Conservation (phyloP, 768 basidiomycete genomes). For the button mushroom (Agaricus bisporus) region DNA sequence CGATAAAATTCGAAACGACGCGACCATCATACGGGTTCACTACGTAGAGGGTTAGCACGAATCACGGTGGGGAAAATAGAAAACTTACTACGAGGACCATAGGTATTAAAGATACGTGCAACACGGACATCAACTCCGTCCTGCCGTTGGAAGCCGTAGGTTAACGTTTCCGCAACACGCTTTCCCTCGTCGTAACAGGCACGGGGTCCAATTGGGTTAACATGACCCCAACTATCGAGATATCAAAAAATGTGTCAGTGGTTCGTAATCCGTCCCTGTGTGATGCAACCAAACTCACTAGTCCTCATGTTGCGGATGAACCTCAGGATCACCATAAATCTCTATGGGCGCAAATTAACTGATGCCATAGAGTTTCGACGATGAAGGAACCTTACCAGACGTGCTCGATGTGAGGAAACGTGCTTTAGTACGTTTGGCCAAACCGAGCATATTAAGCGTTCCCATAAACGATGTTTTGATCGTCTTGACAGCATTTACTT, state of each 20-base stretch:
- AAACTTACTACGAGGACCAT: conserved; percentile 73
- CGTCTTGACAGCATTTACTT: conserved; percentile 97
- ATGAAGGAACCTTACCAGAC: conserved; percentile 51
- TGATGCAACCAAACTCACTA: conserved; percentile 51
- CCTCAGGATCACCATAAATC: conserved; percentile 97
- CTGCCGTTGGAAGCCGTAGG: conserved; percentile 93
- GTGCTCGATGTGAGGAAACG: conserved; percentile 95
- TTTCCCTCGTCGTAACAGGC: conserved; percentile 99
- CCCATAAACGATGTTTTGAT: conserved; percentile 99
- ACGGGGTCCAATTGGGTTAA: conserved; percentile 96
- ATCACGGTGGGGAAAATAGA: conserved; percentile 19
- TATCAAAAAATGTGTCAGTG: conserved; percentile 14
- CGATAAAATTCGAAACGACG: conserved; percentile 98
- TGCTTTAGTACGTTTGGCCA: conserved; percentile 96
- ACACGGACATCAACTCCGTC: conserved; percentile 95
- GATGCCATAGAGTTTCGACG: not conserved
- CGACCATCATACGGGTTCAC: conserved; percentile 98
- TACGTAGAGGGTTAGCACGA: conserved; percentile 18
- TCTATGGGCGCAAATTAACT: conserved; percentile 37
- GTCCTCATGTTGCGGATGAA: conserved; percentile 94
- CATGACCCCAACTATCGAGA: conserved; percentile 81
- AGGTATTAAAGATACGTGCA: conserved; percentile 98
- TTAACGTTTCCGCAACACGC: conserved; percentile 96
- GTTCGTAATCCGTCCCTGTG: not conserved
- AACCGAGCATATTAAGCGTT: conserved; percentile 96